Evolutionary conservation across 2,329 filamentous ascomycete genomes (phyloP).

Genomic region (Ophiostoma triangulosporum): DNA sequence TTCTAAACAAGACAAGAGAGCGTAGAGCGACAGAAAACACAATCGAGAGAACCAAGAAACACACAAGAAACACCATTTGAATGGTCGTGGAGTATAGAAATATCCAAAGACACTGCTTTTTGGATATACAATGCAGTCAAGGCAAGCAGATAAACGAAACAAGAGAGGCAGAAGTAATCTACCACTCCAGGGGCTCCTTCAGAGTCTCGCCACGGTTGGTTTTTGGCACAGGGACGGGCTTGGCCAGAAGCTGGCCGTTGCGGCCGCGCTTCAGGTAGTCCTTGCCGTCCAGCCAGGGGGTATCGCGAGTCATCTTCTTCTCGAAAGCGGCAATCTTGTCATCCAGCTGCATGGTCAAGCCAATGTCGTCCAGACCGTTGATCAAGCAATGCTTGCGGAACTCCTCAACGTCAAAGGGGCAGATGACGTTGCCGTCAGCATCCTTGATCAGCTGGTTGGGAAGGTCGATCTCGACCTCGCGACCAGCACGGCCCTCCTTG

Average conservation of each 20-base stretch:
- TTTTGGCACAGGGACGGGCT: slow-evolving; percentile 61
- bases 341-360: slow-evolving; percentile 82
- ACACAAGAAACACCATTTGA: background rate
- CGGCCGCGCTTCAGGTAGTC: slow-evolving; percentile 58
- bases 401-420: slow-evolving; percentile 74
- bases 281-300: slow-evolving; percentile 82
- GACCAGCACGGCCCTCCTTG: slow-evolving; percentile 62
- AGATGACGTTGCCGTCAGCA: slow-evolving; percentile 57
- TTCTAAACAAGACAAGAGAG: background rate
- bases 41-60: background rate
- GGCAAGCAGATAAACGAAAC: background rate
- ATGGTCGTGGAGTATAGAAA: no score
- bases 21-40: slow-evolving; percentile 6
- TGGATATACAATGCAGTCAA: background rate
- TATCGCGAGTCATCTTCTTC: slow-evolving; percentile 58
- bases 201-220: slow-evolving; percentile 79
- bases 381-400: slow-evolving; percentile 90
- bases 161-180: slow-evolving; percentile 14
- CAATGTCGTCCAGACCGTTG: slow-evolving; percentile 92
- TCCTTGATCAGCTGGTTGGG: slow-evolving; percentile 72
- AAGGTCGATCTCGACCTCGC: slow-evolving; percentile 81
- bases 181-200: slow-evolving; percentile 84
- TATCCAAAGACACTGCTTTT: no score
- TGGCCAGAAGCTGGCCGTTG: slow-evolving; percentile 39
- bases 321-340: slow-evolving; percentile 81